These are phyloP conservation scores for Erodium trifolium DNA, from an alignment of 441 rosid genomes.

Conservation along the genomic window DNA sequence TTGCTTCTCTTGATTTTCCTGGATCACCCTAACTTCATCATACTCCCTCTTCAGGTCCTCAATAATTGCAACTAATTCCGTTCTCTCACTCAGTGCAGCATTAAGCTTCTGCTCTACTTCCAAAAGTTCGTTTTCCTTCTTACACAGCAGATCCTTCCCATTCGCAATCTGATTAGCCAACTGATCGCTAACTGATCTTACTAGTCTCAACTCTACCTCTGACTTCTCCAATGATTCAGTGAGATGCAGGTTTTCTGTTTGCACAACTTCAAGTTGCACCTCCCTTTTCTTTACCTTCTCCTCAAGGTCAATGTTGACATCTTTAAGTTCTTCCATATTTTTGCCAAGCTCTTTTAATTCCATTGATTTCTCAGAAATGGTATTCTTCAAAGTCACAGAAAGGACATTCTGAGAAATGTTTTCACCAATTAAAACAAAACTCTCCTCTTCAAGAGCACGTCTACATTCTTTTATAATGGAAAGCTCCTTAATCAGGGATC, in stretches of 20 bases:
- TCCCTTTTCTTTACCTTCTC: slow-evolving; percentile 42
- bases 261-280: slow-evolving; percentile 32
- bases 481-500: slow-evolving; percentile 34
- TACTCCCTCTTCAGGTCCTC: slow-evolving; percentile 46
- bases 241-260: slow-evolving; percentile 29
- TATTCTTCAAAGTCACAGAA: slow-evolving; percentile 42
- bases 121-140: slow-evolving; percentile 37
- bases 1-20: slow-evolving; percentile 45
- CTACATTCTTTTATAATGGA: slow-evolving; percentile 40
- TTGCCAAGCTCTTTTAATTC: slow-evolving; percentile 36
- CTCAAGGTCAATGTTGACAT: slow-evolving; percentile 43
- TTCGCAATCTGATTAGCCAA: slow-evolving; percentile 39
- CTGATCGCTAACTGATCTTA: slow-evolving; percentile 33
- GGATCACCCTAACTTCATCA: slow-evolving; percentile 39
- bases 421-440: slow-evolving; percentile 35
- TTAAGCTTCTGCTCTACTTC: slow-evolving; percentile 37
- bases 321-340: slow-evolving; percentile 35
- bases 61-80: slow-evolving; percentile 35
- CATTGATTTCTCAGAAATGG: slow-evolving; percentile 35
- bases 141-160: slow-evolving; percentile 34
- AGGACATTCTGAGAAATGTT: slow-evolving; percentile 42
- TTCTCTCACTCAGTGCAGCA: slow-evolving; percentile 35
- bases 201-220: slow-evolving; percentile 33
- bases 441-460: slow-evolving; percentile 51
- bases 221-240: slow-evolving; percentile 28